Conservation (phyloP, 768 basidiomycete genomes). For the Cystobasidiopsis lactophilus region DNA sequence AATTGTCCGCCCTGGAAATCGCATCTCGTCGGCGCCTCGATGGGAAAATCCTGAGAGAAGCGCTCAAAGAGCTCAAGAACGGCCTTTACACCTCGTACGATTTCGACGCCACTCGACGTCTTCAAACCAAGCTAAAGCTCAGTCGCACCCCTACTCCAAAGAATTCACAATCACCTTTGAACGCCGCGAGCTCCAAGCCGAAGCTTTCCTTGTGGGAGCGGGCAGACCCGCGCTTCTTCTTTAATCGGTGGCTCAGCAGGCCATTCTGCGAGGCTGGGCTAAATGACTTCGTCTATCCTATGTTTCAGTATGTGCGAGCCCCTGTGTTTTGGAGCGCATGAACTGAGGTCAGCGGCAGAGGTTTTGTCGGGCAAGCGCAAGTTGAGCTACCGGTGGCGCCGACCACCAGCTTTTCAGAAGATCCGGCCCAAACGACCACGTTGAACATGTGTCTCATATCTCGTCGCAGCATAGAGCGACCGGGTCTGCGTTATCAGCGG, state of each 20-base stretch:
- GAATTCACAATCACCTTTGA: conserved; percentile 3
- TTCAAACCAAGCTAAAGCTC: neutral
- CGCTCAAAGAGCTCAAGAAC: neutral
- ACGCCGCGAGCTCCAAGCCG: neutral
- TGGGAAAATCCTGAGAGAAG: conserved; percentile 14
- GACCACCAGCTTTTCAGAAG: neutral
- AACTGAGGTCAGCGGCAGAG: neutral
- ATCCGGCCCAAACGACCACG: conserved; percentile 27
- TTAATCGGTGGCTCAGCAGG: conserved; percentile 74
- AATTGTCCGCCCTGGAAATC: neutral
- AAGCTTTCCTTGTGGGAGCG: conserved; percentile 58
- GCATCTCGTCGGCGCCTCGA: conserved; percentile 13
- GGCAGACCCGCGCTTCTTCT: conserved; percentile 80
- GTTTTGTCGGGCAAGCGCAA: neutral
- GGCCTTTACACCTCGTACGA: conserved; percentile 1
- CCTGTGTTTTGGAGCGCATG: conserved; percentile 6
- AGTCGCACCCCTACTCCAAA: no score
- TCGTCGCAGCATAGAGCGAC: conserved; percentile 63
- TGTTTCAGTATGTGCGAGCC: conserved; percentile 8
- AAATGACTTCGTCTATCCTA: conserved; percentile 18
- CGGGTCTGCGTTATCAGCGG: conserved; percentile 82
- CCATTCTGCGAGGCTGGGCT: conserved; percentile 75
- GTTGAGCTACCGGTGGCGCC: neutral
- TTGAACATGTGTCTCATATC: conserved; percentile 69
- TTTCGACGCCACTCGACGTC: conserved; percentile 4